These are phyloP conservation scores for Aspergillus saccharolyticus DNA, from an alignment of 495 filamentous ascomycete genomes.

Conservation along the genomic window DNA sequence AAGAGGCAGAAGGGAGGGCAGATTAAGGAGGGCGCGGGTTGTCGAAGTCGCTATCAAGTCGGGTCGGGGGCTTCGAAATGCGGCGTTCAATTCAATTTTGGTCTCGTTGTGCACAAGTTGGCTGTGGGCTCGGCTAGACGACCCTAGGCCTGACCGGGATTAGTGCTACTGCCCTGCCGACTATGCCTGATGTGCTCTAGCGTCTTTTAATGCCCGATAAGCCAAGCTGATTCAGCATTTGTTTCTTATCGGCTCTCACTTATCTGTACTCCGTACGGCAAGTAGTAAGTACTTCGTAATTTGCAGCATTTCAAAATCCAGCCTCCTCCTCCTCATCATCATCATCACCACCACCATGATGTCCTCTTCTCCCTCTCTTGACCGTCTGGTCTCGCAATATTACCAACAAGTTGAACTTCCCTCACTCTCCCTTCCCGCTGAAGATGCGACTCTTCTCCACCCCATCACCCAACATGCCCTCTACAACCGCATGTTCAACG, in stretches of 20 bases:
- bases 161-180: conserved; percentile 2
- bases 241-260: background rate
- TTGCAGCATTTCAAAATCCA: too few relatives aligned
- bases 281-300: too few relatives aligned
- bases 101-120: conserved; percentile 21
- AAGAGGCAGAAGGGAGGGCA: conserved; percentile 18
- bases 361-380: conserved; percentile 23
- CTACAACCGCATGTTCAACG: conserved; percentile 59
- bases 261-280: background rate
- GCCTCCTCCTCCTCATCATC: conserved; percentile 5
- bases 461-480: conserved; percentile 56
- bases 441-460: conserved; percentile 44
- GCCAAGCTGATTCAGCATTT: background rate
- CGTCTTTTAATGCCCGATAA: background rate
- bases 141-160: conserved; percentile 26
- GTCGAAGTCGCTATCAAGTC: conserved; percentile 26
- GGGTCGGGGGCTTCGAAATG: conserved; percentile 22
- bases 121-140: conserved; percentile 45
- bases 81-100: conserved; percentile 33
- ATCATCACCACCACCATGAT: too few relatives aligned
- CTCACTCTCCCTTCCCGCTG: conserved; percentile 49
- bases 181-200: background rate
- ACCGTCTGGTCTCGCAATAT: conserved; percentile 47
- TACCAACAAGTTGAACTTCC: conserved; percentile 58
- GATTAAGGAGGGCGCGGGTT: conserved; percentile 17